Percentiles rank a stretch among this genome's conserved stretches.
phyloP scores from a whole-genome alignment of 2,329 filamentous ascomycete species.

The Proliferodiscus dingleyae region DNA sequence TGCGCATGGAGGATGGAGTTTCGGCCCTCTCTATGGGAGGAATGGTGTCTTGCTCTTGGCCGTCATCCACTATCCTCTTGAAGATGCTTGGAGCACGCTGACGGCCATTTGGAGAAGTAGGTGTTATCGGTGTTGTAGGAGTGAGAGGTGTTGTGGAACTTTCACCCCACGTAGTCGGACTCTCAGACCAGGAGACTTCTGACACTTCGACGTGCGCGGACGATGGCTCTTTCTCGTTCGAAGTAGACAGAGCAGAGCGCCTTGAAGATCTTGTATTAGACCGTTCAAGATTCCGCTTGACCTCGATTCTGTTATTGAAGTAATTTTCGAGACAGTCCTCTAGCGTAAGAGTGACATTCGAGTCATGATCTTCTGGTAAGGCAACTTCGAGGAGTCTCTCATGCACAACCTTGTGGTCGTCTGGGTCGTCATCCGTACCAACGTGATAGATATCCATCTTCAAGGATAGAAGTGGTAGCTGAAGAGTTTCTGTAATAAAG shows the following conservation, averaged over 20 bases:
- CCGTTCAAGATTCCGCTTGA: slow-evolving; percentile 68
- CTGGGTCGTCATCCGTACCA: slow-evolving; percentile 73
- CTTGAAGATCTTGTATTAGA: slow-evolving; percentile 47
- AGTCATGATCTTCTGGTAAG: slow-evolving; percentile 64
- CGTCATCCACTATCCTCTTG: slow-evolving; percentile 51
- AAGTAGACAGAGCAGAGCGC: slow-evolving; percentile 13
- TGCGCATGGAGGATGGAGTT: slow-evolving; percentile 31
- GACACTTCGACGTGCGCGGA: slow-evolving; percentile 21
- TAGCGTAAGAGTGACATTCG: slow-evolving; percentile 65
- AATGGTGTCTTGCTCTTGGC: slow-evolving; percentile 9
- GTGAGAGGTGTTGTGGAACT: slow-evolving; percentile 23
- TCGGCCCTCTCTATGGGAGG: slow-evolving; percentile 3
- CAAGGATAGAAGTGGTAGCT: slow-evolving; percentile 79
- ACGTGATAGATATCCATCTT: slow-evolving; percentile 95
- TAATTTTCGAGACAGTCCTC: slow-evolving; percentile 92
- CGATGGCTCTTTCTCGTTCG: slow-evolving; percentile 17
- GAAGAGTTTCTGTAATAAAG: slow-evolving; percentile 86
- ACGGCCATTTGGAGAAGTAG: slow-evolving; percentile 18
- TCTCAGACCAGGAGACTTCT: slow-evolving; percentile 18
- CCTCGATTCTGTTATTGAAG: slow-evolving; percentile 83
- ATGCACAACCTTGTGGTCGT: slow-evolving; percentile 93
- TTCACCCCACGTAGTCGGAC: neutral
- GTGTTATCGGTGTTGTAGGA: slow-evolving; percentile 19
- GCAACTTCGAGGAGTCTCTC: slow-evolving; percentile 87
- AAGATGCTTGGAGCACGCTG: slow-evolving; percentile 51